These are phyloP conservation scores for Vigna unguiculata DNA, from an alignment of 306 rosid species.

Conservation along the genomic window DNA sequence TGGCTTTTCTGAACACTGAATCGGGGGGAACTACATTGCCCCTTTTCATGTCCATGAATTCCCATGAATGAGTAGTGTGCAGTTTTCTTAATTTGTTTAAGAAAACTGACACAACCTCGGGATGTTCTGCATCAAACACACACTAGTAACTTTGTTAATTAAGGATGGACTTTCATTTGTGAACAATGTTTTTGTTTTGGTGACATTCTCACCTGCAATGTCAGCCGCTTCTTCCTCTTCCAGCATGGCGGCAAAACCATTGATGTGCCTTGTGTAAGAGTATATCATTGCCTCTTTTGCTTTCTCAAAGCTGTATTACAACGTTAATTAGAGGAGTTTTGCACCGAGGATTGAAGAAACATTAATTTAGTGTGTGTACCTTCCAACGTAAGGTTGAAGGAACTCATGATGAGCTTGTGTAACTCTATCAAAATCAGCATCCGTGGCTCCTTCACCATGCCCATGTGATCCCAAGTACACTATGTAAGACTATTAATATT, in stretches of 20 bases:
- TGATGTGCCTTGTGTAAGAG: conserved; percentile 70
- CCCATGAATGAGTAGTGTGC: conserved; percentile 89
- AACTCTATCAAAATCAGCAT: conserved; percentile 57
- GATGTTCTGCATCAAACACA: conserved; percentile 48
- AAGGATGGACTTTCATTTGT: conserved; percentile 21
- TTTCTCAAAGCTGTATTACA: conserved; percentile 46
- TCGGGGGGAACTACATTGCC: conserved; percentile 39
- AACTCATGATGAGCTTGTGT: conserved; percentile 62
- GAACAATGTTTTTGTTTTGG: neutral
- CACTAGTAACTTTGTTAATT: neutral
- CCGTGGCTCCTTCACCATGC: conserved; percentile 56
- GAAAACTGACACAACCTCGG: conserved; percentile 65
- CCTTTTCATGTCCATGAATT: conserved; percentile 61
- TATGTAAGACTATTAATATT: conserved; percentile 70
- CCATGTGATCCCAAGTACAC: conserved; percentile 82
- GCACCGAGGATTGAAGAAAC: neutral
- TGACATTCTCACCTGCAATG: conserved; percentile 38
- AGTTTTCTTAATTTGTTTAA: conserved; percentile 71
- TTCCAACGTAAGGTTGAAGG: conserved; percentile 51
- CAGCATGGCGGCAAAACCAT: conserved; percentile 63
- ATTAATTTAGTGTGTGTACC: conserved; percentile 36
- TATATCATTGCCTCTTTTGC: conserved; percentile 64
- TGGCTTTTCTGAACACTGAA: conserved; percentile 63
- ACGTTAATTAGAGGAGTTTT: neutral
- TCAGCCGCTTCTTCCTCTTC: conserved; percentile 47